Evolutionary conservation across 495 filamentous ascomycete species (phyloP).

Genomic region (Choiromyces venosus): DNA sequence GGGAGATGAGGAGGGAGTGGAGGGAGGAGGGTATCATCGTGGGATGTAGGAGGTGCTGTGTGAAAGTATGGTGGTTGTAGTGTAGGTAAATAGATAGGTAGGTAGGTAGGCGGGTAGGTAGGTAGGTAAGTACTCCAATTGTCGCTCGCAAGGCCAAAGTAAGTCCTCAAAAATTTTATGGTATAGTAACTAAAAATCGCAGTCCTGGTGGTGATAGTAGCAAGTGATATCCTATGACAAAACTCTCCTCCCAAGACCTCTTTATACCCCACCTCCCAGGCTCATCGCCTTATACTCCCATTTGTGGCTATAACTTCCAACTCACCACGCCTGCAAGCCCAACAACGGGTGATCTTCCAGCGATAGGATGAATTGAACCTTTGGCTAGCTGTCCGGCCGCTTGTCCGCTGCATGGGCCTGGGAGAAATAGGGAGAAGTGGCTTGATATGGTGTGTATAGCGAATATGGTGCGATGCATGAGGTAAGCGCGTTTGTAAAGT

Average conservation of each 20-base stretch:
- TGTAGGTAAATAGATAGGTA: neutral
- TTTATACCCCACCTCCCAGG: neutral
- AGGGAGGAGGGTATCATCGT: constrained; percentile 12
- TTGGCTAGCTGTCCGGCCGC: too few relatives aligned
- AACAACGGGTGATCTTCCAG: neutral
- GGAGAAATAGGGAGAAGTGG: neutral
- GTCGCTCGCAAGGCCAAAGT: neutral
- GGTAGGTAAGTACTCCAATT: neutral
- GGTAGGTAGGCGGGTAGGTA: neutral
- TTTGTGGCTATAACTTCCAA: neutral
- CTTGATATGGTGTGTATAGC: too few relatives aligned
- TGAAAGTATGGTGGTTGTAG: neutral
- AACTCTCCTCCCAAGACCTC: neutral
- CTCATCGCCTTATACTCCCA: neutral
- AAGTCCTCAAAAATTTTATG: neutral
- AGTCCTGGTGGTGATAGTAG: neutral
- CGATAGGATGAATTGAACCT: too few relatives aligned
- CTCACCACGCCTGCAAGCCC: neutral
- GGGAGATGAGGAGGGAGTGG: neutral
- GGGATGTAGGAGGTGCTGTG: neutral
- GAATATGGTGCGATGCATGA: neutral
- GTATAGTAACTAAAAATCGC: too few relatives aligned
- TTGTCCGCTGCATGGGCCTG: too few relatives aligned
- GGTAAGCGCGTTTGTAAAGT: neutral
- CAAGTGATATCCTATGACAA: neutral